These are phyloP conservation scores for Moniliophthora roreri DNA, from an alignment of 1,284 basidiomycete genomes.

Conservation along the genomic window DNA sequence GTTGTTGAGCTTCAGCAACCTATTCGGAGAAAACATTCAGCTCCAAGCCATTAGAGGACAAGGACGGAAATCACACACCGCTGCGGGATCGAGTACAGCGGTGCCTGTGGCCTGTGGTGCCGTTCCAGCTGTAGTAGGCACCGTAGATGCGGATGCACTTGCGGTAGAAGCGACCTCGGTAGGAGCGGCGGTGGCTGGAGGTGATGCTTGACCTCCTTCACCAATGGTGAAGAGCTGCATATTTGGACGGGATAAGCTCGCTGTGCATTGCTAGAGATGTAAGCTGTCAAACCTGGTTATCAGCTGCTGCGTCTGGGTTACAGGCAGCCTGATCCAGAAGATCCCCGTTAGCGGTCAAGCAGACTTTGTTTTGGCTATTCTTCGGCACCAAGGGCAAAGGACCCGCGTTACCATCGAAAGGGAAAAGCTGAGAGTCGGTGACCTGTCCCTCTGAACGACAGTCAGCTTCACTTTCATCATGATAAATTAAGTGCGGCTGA, in stretches of 20 bases:
- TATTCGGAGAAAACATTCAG: background rate
- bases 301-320: background rate
- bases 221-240: slow-evolving; percentile 1
- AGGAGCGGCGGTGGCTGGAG: background rate
- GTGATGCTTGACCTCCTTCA: background rate
- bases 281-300: slow-evolving; percentile 2
- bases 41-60: background rate
- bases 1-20: slow-evolving; percentile 2
- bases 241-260: no score
- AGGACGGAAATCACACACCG: background rate
- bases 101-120: background rate
- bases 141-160: background rate
- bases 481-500: slow-evolving; percentile 1
- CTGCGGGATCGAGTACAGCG: background rate
- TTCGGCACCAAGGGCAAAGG: slow-evolving; percentile 14
- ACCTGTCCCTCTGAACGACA: slow-evolving; percentile 16
- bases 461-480: background rate
- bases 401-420: slow-evolving; percentile 13
- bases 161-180: background rate
- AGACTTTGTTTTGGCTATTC: slow-evolving; percentile 13
- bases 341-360: slow-evolving; percentile 17
- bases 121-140: background rate
- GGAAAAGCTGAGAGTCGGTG: slow-evolving; percentile 24
- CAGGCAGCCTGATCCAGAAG: slow-evolving; percentile 15
- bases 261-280: no score